These are phyloP conservation scores for Sungouiella blattae DNA, from an alignment of 805 yeast species.

Conservation along the genomic window DNA sequence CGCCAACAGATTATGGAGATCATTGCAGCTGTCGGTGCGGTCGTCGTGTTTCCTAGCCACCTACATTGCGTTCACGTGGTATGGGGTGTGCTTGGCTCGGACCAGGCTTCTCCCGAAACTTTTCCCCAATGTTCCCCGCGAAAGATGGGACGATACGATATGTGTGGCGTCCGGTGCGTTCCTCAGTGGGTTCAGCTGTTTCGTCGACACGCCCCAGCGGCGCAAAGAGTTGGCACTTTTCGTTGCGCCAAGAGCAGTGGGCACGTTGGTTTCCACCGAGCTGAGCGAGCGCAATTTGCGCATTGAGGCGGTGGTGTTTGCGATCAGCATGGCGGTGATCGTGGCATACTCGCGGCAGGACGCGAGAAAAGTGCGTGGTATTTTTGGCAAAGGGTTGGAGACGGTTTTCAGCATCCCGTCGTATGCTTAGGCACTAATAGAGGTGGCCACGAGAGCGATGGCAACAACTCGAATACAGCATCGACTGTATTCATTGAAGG, in stretches of 20 bases:
- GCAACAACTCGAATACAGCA: neutral
- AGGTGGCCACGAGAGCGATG: too few species aligned
- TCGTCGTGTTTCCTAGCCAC: conserved; percentile 43
- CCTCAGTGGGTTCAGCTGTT: conserved; percentile 40
- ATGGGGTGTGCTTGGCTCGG: conserved; percentile 44
- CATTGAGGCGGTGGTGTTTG: conserved; percentile 29
- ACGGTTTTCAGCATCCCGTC: conserved; percentile 11
- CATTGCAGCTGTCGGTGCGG: conserved; percentile 33
- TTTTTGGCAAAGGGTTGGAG: conserved; percentile 32
- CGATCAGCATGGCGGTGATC: conserved; percentile 32
- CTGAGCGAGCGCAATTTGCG: conserved; percentile 22
- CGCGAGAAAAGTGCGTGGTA: conserved; percentile 31
- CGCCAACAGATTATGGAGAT: conserved; percentile 16
- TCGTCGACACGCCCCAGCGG: conserved; percentile 37
- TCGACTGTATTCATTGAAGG: too few species aligned
- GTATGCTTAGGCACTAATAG: conserved; percentile 1
- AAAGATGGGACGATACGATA: conserved; percentile 35
- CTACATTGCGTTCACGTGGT: conserved; percentile 44
- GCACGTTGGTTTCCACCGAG: conserved; percentile 28
- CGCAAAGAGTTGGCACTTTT: conserved; percentile 47
- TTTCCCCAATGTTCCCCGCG: conserved; percentile 32
- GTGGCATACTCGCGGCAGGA: conserved; percentile 30
- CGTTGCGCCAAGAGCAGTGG: conserved; percentile 41
- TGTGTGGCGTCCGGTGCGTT: conserved; percentile 41
- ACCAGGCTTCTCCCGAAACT: conserved; percentile 36